Percentiles rank a stretch among this genome's conserved stretches.
Conservation (phyloP, 768 basidiomycete genomes). For the Coprinopsis marcescibilis region DNA sequence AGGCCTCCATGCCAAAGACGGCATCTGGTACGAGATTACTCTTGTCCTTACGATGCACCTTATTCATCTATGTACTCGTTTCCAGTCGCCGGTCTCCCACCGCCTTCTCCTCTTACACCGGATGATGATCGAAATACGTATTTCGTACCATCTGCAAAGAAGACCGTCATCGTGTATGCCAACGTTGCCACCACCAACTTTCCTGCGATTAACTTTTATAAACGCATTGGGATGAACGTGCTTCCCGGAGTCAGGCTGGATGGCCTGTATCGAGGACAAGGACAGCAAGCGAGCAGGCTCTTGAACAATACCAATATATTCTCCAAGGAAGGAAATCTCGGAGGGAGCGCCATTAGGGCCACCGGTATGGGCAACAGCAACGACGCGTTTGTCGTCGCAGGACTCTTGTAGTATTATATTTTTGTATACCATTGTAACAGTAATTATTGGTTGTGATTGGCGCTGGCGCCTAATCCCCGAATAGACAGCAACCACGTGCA, state of each 20-base stretch:
- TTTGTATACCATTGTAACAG: too few species aligned
- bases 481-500: too few species aligned
- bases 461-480: too few species aligned
- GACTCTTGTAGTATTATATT: not conserved
- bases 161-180: constrained; percentile 27
- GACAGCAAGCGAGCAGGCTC: not conserved
- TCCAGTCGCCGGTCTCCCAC: not conserved
- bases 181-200: constrained; percentile 41
- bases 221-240: constrained; percentile 35
- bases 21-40: not conserved
- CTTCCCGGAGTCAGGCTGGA: constrained; percentile 24
- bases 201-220: constrained; percentile 36
- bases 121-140: constrained; percentile 9
- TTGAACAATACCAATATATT: constrained; percentile 1
- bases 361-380: not conserved
- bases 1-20: not conserved
- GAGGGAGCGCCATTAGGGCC: not conserved
- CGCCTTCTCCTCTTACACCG: not conserved
- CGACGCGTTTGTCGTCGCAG: not conserved
- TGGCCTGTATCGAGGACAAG: not conserved
- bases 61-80: too few species aligned
- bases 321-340: not conserved
- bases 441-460: too few species aligned
- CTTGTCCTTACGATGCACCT: not conserved
- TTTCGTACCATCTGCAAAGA: constrained; percentile 19